Evolutionary conservation across 2,329 filamentous ascomycete genomes (phyloP).

Genomic region (Fusarium newnesense): DNA sequence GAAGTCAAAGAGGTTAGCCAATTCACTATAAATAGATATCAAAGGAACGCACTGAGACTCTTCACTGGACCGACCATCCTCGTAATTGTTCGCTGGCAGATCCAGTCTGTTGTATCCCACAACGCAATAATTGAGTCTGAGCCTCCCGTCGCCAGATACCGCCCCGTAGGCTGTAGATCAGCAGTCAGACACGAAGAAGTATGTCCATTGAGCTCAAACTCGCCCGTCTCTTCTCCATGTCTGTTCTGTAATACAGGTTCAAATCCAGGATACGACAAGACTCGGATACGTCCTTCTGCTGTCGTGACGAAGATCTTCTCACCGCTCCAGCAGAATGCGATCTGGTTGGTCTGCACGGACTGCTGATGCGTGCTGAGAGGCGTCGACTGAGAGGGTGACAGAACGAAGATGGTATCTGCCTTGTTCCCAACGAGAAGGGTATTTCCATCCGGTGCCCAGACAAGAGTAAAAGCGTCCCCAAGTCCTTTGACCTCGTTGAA

Average conservation of each 20-base stretch:
- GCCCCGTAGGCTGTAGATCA: slow-evolving; percentile 76
- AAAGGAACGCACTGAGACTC: slow-evolving; percentile 68
- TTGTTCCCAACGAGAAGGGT: slow-evolving; percentile 78
- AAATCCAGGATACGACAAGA: slow-evolving; percentile 74
- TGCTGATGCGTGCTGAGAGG: slow-evolving; percentile 70
- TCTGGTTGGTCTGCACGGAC: slow-evolving; percentile 74
- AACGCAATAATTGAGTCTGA: slow-evolving; percentile 79
- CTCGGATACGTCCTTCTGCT: slow-evolving; percentile 75
- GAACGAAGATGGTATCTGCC: slow-evolving; percentile 70
- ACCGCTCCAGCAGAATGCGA: slow-evolving; percentile 79
- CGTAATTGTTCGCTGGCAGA: slow-evolving; percentile 77
- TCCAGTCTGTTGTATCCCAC: slow-evolving; percentile 83
- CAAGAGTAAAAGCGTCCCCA: slow-evolving; percentile 75
- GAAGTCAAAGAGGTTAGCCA: slow-evolving; percentile 20
- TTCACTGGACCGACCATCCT: slow-evolving; percentile 76
- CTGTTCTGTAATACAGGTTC: slow-evolving; percentile 63
- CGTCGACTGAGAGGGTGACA: slow-evolving; percentile 68
- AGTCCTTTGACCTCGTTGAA: slow-evolving; percentile 75
- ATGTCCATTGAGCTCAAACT: slow-evolving; percentile 76
- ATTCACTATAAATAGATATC: background rate
- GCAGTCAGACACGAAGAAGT: slow-evolving; percentile 77
- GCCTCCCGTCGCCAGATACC: slow-evolving; percentile 78
- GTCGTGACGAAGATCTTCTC: slow-evolving; percentile 77
- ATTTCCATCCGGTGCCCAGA: slow-evolving; percentile 78
- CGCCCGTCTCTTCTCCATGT: slow-evolving; percentile 56